Conservation (phyloP, 805 yeast species). For the Wickerhamomyces canadensis region DNA sequence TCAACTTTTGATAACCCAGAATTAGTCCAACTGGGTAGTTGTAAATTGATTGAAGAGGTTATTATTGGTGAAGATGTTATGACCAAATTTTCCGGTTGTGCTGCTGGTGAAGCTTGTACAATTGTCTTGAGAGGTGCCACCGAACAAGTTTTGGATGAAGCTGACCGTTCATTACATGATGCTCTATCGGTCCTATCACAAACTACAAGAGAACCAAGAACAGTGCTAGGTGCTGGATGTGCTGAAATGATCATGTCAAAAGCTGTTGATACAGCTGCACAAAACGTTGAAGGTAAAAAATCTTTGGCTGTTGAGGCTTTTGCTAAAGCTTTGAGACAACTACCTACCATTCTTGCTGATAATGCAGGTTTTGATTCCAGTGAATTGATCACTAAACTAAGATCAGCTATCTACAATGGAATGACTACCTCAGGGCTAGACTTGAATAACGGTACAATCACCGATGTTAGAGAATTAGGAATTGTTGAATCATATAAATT, state of each 20-base stretch:
- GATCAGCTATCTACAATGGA: constrained; percentile 84
- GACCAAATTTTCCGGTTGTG: constrained; percentile 91
- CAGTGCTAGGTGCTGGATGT: constrained; percentile 85
- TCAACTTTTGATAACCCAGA: constrained; percentile 95
- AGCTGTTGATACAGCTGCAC: constrained; percentile 97
- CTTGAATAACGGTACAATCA: constrained; percentile 74
- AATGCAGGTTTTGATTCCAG: constrained; percentile 96
- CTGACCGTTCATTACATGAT: constrained; percentile 95
- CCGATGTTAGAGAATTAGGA: constrained; percentile 92
- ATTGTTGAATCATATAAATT: constrained; percentile 89
- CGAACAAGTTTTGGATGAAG: constrained; percentile 92
- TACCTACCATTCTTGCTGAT: constrained; percentile 93
- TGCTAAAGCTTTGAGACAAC: constrained; percentile 88
- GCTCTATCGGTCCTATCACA: constrained; percentile 94
- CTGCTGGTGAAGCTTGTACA: constrained; percentile 94
- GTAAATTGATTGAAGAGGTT: constrained; percentile 86
- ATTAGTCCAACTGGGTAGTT: constrained; percentile 76
- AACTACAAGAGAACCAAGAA: constrained; percentile 87
- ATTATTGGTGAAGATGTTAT: constrained; percentile 89
- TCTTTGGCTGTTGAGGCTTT: constrained; percentile 88
- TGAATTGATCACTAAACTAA: constrained; percentile 83
- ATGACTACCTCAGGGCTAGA: constrained; percentile 89
- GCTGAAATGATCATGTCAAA: constrained; percentile 91
- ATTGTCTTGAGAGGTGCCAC: constrained; percentile 96
- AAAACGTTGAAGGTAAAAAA: constrained; percentile 87